These are phyloP conservation scores for Dujonia santamariae DNA, from an alignment of 1,139 yeast genomes.

Conservation along the genomic window DNA sequence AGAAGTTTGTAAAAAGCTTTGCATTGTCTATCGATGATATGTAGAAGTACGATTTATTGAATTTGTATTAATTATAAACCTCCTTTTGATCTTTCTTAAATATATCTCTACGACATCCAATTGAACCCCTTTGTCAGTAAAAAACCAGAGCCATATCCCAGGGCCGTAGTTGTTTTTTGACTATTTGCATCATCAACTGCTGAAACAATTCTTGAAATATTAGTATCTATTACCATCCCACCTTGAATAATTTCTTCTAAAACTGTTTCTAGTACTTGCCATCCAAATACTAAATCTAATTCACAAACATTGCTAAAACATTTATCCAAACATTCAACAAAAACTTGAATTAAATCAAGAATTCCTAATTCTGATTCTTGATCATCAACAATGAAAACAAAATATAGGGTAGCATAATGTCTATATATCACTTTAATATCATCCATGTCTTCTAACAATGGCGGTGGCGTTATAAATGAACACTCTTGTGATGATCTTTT, in stretches of 20 bases:
- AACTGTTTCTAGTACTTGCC: constrained; percentile 94
- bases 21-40: no score
- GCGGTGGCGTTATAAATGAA: constrained; percentile 79
- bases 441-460: constrained; percentile 66
- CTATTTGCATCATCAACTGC: constrained; percentile 66
- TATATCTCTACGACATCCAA: constrained; percentile 5
- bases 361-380: constrained; percentile 95
- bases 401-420: constrained; percentile 91
- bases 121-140: constrained; percentile 6
- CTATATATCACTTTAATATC: constrained; percentile 89
- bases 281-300: constrained; percentile 90
- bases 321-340: constrained; percentile 89
- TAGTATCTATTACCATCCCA: constrained; percentile 98
- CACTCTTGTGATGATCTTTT: constrained; percentile 71
- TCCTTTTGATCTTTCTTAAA: no score
- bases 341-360: constrained; percentile 89
- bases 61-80: no score
- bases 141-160: constrained; percentile 4
- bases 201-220: constrained; percentile 75
- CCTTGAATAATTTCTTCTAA: constrained; percentile 93
- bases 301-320: constrained; percentile 96
- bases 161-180: constrained; percentile 28
- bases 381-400: constrained; percentile 92
- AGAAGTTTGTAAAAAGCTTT: no score
- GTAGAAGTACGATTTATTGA: no score